Base-by-base conservation (phyloP, 2,329 filamentous ascomycete species). In the Helotiales sp. region DNA sequence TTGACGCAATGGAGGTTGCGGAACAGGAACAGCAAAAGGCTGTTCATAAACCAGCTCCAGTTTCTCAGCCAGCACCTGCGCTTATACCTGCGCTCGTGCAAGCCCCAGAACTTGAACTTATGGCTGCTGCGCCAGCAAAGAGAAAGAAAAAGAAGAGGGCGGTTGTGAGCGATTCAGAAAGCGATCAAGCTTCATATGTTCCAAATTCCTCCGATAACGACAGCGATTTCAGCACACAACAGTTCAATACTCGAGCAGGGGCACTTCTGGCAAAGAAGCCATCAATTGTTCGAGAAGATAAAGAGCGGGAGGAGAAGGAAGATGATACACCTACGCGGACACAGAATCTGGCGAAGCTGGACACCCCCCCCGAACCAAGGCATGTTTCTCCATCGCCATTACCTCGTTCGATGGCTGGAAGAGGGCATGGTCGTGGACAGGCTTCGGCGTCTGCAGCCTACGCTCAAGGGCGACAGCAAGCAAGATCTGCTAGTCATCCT, bases 201-300 rank as follows among this genome's bases (percentile, higher is more conserved):
- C 70, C 71, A 45, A 70, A 72, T 61, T 71, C 75, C 24, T 78
- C 76, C 17, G 76, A 76, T 43, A 71, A 71, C 32, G 76, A 77
- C 15, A 77, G 72, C 52, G 75, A 77, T 61, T 50, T 64, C 54
- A 66, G 65, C 0, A 54, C 68, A 30, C 28, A 64, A 40, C 61
- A 20, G 28, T 70, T 68, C 32, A 71, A 71, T 63, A 69, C 67
- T 32, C 65, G 71, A 22, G 61, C 70, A n/a, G 73, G 69, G 20
- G 55, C 71, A 6, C 58, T 71, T n/a, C 63, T 78, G 17, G 72
- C 65, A 32, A 81, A 82, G 70, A 80, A 81, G 65, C 80, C 82
- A 13, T 83, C 82, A 3, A 76, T 81, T 13, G 81, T 85, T 1
- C 77, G 77, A 15, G 85, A 88, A 67, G 80, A 83, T 60, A 75